A percentile compares a stretch with the other conserved stretches of the same genome.
These are phyloP conservation scores for Pelargonium nanum DNA, from an alignment of 345 rosid species.

Conservation along the genomic window DNA sequence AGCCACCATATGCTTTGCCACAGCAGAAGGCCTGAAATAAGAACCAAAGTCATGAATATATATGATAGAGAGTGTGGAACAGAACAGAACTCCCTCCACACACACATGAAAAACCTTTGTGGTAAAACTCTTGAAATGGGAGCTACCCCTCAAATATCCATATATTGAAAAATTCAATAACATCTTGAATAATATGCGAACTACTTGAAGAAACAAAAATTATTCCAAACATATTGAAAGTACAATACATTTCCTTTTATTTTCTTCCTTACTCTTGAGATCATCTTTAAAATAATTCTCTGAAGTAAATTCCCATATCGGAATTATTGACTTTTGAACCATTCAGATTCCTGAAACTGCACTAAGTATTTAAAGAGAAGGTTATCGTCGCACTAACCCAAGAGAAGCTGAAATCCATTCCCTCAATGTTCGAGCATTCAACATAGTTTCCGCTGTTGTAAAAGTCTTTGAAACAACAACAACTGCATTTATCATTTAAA, in stretches of 20 bases:
- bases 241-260: too few relatives aligned
- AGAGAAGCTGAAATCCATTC: constrained; percentile 87
- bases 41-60: background rate
- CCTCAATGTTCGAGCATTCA: constrained; percentile 93
- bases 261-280: too few relatives aligned
- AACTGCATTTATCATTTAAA: constrained; percentile 33
- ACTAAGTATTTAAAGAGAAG: too few relatives aligned
- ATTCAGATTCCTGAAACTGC: background rate
- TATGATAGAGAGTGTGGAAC: background rate
- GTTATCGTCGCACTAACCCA: constrained; percentile 47
- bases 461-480: constrained; percentile 96
- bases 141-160: too few relatives aligned
- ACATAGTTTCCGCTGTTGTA: constrained; percentile 97
- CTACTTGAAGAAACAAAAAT: too few relatives aligned
- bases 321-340: background rate
- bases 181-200: too few relatives aligned
- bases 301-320: too few relatives aligned
- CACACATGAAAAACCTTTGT: too few relatives aligned
- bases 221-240: too few relatives aligned
- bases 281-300: background rate
- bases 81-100: constrained; percentile 1
- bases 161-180: too few relatives aligned
- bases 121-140: too few relatives aligned
- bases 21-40: constrained; percentile 68
- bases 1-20: constrained; percentile 99